phyloP scores from a whole-genome alignment of 108 stramenopile species.

The Epithemia pelagica region DNA sequence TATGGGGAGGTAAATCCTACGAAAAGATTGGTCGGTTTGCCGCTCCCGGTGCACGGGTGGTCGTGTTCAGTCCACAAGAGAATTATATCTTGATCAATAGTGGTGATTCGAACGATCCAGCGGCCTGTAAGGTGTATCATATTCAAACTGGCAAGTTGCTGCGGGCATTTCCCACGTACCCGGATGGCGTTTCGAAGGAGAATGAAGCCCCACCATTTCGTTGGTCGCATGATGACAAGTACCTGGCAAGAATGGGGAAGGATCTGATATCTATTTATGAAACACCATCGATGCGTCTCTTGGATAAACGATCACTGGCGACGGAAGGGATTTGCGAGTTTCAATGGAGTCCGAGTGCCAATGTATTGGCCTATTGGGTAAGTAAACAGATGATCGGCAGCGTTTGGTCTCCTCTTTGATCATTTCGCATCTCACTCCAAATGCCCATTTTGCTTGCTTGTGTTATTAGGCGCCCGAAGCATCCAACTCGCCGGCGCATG shows the following conservation, averaged over 20 bases:
- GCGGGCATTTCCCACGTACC: constrained; percentile 79
- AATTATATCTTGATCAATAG: constrained; percentile 90
- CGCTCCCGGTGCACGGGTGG: constrained; percentile 77
- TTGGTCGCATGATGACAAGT: constrained; percentile 92
- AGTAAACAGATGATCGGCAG: no score
- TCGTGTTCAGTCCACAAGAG: constrained; percentile 79
- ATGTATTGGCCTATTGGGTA: constrained; percentile 92
- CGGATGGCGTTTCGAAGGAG: constrained; percentile 22
- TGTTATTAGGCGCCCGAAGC: constrained; percentile 71
- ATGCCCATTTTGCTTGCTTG: not conserved
- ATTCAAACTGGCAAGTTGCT: constrained; percentile 75
- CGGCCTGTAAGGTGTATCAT: constrained; percentile 87
- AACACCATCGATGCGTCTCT: constrained; percentile 83
- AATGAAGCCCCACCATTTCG: constrained; percentile 74
- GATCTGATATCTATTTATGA: constrained; percentile 88
- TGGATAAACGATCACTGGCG: constrained; percentile 84
- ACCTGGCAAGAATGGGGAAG: constrained; percentile 90
- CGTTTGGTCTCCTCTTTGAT: no score
- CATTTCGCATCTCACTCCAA: not conserved
- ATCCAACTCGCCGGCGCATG: constrained; percentile 88
- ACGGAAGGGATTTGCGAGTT: constrained; percentile 92
- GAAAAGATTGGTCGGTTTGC: constrained; percentile 86
- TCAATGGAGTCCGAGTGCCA: constrained; percentile 90
- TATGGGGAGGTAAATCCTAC: constrained; percentile 90
- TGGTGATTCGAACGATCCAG: constrained; percentile 59